Evolutionary conservation across 2,329 filamentous ascomycete species (phyloP), one percentile per base, ranked within the genome.

Genomic region (Sclerotiophoma versabilis): DNA sequence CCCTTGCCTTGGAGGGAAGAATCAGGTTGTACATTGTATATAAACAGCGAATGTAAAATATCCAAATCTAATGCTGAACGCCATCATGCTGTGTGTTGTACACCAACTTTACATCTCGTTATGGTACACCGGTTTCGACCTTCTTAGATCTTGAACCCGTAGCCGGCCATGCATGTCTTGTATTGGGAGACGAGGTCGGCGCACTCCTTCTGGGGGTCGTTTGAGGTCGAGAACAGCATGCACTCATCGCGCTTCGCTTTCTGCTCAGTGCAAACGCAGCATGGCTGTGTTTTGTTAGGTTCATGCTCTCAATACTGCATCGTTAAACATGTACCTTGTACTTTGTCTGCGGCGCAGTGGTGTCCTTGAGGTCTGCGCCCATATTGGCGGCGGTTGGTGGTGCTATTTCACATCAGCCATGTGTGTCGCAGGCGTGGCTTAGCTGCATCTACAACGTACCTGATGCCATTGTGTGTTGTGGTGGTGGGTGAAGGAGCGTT

Each of bases 261-360:
- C 77, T 99, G 92, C 37, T 95, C 87, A 74, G 93, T 97, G 86
- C 95, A 99, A 25, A 98, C 95, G 75, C 95, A 98, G 84, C 95
- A 98, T 36, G 93, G 93, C 92, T 97, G 44, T n/a, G 9, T 4
- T 11, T 1, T 5, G 48, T 58, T 25, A 61, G 55, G 30, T 15
- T 12, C 22, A 17, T n/a, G 14, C 9, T 58, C 12, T 6, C n/a
- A 38, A 14, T 15, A 15, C 0, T 9, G 20, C 19, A 30, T 6
- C 7, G 8, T 14, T 3, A 19, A n/a, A 7, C 33, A 27, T 58
- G 47, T 69, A 78, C 77, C 74, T 80, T 80, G 23, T 75, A 71
- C 66, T 80, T 80, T n/a, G 74, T 72, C 32, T 63, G 61, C 45
- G 73, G 69, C 49, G 75, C 75, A 57, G 65, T 65, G 22, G 71